Evolutionary conservation across 257 asterid species (phyloP).

Genomic region (Solanum gandarillasii): DNA sequence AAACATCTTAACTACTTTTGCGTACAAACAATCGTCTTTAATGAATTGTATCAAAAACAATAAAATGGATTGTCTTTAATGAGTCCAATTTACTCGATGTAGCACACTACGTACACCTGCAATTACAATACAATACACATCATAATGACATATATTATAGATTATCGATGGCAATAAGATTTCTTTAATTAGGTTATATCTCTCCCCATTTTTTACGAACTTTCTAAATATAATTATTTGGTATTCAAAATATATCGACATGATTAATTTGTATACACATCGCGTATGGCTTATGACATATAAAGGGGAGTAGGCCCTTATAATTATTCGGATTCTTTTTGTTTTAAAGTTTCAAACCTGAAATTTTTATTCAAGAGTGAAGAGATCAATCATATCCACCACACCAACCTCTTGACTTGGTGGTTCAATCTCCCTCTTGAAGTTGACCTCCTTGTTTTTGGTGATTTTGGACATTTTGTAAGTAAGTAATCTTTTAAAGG

Average conservation of each 20-base stretch:
- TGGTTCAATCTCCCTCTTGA: not conserved
- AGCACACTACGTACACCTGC: not conserved
- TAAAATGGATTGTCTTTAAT: not conserved
- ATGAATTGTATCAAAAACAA: not conserved
- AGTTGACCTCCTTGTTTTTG: not conserved
- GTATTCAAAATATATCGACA: not conserved
- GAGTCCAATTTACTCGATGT: not conserved
- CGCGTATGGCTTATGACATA: too few relatives aligned
- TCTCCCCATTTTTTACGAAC: not conserved
- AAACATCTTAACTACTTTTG: not conserved
- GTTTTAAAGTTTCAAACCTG: not conserved
- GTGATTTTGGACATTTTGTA: not conserved
- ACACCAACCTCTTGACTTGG: not conserved
- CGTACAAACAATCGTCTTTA: not conserved
- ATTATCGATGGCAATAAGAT: not conserved
- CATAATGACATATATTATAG: not conserved
- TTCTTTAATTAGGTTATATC: not conserved
- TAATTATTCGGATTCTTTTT: not conserved
- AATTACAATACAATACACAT: not conserved
- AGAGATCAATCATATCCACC: not conserved
- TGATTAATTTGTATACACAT: not conserved
- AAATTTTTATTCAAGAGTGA: not conserved
- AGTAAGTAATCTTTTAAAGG: not conserved
- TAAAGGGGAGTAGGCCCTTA: not conserved
- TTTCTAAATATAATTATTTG: not conserved